These are phyloP conservation scores for Suaeda aralocaspica DNA, from an alignment of 148 eudicot genomes.

Conservation along the genomic window DNA sequence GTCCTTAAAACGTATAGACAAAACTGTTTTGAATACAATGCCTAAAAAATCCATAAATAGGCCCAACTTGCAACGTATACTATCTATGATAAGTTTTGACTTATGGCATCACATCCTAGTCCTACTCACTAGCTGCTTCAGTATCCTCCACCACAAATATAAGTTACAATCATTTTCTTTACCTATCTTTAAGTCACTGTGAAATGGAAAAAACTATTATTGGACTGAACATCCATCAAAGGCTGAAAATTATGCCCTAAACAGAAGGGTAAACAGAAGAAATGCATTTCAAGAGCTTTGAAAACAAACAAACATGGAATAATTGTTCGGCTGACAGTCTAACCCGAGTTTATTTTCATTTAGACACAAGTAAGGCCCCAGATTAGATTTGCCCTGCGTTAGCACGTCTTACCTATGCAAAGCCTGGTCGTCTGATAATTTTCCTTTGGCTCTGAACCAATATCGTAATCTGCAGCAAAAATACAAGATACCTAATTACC, in stretches of 20 bases:
- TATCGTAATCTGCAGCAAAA: constrained; percentile 61
- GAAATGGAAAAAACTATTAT: not conserved
- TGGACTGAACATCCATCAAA: not conserved
- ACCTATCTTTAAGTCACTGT: not conserved
- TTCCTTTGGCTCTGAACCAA: constrained; percentile 95
- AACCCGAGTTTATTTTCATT: not conserved
- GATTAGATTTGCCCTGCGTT: not conserved
- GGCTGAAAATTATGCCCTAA: not conserved
- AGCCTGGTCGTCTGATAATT: constrained; percentile 95
- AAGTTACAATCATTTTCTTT: not conserved
- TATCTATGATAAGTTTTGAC: not conserved
- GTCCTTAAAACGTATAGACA: too few species aligned
- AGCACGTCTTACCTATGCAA: constrained; percentile 69
- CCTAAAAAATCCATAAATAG: not conserved
- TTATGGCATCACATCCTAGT: not conserved
- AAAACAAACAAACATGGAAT: not conserved
- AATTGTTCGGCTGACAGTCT: not conserved
- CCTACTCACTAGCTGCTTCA: not conserved
- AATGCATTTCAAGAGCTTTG: not conserved
- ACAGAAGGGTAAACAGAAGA: not conserved
- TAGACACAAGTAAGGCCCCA: constrained; percentile 1
- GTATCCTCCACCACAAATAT: not conserved
- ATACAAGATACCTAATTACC: not conserved
- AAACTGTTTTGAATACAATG: too few species aligned
- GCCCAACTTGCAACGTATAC: not conserved